These are phyloP conservation scores for Orbilia ellipsospora DNA, from an alignment of 2,329 filamentous ascomycete species.

Conservation along the genomic window DNA sequence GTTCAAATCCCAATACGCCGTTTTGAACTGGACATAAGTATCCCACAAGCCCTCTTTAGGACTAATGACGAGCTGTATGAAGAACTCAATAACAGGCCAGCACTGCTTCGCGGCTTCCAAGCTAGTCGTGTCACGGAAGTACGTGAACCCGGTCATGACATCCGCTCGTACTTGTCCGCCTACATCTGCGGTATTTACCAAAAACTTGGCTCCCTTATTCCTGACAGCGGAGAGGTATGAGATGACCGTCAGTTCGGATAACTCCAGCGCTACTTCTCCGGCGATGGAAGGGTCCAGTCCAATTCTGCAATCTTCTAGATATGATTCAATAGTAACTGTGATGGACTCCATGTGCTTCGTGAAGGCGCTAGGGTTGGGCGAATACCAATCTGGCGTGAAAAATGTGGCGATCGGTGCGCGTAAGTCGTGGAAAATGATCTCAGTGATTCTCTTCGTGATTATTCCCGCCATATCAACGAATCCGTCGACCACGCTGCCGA, in stretches of 20 bases:
- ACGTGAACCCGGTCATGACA: slow-evolving; percentile 87
- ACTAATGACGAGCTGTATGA: slow-evolving; percentile 79
- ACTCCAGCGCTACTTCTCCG: slow-evolving; percentile 90
- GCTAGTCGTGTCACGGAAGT: slow-evolving; percentile 79
- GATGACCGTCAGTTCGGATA: slow-evolving; percentile 71
- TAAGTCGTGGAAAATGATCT: slow-evolving; percentile 92
- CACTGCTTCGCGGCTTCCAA: slow-evolving; percentile 86
- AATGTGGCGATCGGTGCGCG: slow-evolving; percentile 82
- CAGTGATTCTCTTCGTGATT: slow-evolving; percentile 87
- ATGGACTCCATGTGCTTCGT: slow-evolving; percentile 88
- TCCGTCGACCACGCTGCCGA: slow-evolving; percentile 81
- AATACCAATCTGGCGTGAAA: slow-evolving; percentile 92
- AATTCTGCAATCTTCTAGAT: slow-evolving; percentile 74
- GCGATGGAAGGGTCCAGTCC: slow-evolving; percentile 78
- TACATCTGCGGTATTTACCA: slow-evolving; percentile 74
- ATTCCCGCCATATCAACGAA: slow-evolving; percentile 96
- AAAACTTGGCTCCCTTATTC: slow-evolving; percentile 91
- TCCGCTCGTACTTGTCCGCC: slow-evolving; percentile 66
- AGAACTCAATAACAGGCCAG: slow-evolving; percentile 89
- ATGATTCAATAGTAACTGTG: slow-evolving; percentile 93
- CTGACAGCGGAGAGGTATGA: slow-evolving; percentile 84
- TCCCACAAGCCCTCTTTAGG: slow-evolving; percentile 79
- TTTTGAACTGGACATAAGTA: slow-evolving; percentile 85
- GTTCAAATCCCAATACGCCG: slow-evolving; percentile 90
- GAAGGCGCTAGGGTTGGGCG: slow-evolving; percentile 62